These are phyloP conservation scores for Gnaphalium uliginosum DNA, from an alignment of 129 eudicot species.

Conservation along the genomic window DNA sequence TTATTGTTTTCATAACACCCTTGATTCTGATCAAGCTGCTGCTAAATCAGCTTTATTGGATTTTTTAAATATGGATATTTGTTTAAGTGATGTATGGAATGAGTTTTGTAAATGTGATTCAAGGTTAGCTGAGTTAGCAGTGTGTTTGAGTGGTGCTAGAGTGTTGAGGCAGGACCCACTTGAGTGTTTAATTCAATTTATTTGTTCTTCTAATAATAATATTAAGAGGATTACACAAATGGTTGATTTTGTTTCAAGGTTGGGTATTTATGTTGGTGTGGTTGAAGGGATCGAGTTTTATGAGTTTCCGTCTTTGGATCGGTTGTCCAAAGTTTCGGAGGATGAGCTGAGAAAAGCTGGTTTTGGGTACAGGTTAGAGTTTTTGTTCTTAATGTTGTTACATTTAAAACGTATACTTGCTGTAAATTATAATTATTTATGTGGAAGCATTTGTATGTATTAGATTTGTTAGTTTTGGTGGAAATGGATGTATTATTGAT, in stretches of 20 bases:
- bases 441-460: constrained; percentile 1
- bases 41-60: constrained; percentile 54
- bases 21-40: constrained; percentile 6
- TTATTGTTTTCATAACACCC: constrained; percentile 46
- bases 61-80: constrained; percentile 76
- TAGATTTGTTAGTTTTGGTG: constrained; percentile 10
- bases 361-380: constrained; percentile 84
- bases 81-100: constrained; percentile 67
- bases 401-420: background rate
- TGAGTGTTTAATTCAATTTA: constrained; percentile 84
- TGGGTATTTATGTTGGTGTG: constrained; percentile 62
- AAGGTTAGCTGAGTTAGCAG: constrained; percentile 70
- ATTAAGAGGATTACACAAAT: constrained; percentile 80
- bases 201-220: constrained; percentile 84
- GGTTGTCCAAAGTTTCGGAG: constrained; percentile 61
- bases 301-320: constrained; percentile 70
- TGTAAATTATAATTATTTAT: background rate
- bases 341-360: constrained; percentile 84
- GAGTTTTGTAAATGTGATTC: constrained; percentile 60
- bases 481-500: background rate
- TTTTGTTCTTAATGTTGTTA: background rate
- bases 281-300: constrained; percentile 71
- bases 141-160: constrained; percentile 74
- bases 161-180: constrained; percentile 92
- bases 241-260: constrained; percentile 79